phyloP scores from a whole-genome alignment of 768 basidiomycete species.

The Leucosporidium scottii region DNA sequence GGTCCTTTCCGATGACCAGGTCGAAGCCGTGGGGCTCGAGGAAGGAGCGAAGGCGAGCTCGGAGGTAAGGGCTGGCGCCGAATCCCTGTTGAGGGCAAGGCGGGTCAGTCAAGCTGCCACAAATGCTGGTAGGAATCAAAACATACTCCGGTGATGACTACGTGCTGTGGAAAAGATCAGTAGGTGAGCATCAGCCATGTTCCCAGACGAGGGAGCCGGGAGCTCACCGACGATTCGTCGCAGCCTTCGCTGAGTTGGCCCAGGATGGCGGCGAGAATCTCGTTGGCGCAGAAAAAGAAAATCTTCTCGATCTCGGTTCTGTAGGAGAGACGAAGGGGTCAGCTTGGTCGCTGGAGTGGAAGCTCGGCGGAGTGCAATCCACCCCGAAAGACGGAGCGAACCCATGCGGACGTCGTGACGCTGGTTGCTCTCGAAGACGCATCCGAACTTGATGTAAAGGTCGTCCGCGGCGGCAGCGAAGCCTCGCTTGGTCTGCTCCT shows the following conservation, averaged over 20 bases:
- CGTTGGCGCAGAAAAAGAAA: neutral
- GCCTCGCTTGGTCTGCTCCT: neutral
- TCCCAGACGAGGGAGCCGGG: neutral
- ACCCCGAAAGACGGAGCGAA: neutral
- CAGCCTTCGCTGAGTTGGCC: neutral
- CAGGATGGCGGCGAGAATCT: neutral
- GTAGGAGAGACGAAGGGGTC: neutral
- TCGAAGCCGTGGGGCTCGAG: neutral
- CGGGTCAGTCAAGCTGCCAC: neutral
- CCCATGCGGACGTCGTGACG: neutral
- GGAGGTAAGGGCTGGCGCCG: neutral
- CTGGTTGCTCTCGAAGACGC: neutral
- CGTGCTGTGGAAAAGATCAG: too few relatives aligned
- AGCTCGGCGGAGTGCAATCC: neutral
- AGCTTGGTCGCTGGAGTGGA: neutral
- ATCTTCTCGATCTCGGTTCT: neutral
- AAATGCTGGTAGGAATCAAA: neutral
- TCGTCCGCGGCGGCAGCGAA: neutral
- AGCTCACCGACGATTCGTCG: neutral
- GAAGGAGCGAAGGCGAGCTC: neutral
- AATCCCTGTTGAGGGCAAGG: neutral
- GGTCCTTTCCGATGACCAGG: neutral
- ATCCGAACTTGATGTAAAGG: neutral
- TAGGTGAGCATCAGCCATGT: too few relatives aligned
- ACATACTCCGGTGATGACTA: neutral